Evolutionary conservation across 139 green algal species (phyloP).

Genomic region (Micractinium sp.): DNA sequence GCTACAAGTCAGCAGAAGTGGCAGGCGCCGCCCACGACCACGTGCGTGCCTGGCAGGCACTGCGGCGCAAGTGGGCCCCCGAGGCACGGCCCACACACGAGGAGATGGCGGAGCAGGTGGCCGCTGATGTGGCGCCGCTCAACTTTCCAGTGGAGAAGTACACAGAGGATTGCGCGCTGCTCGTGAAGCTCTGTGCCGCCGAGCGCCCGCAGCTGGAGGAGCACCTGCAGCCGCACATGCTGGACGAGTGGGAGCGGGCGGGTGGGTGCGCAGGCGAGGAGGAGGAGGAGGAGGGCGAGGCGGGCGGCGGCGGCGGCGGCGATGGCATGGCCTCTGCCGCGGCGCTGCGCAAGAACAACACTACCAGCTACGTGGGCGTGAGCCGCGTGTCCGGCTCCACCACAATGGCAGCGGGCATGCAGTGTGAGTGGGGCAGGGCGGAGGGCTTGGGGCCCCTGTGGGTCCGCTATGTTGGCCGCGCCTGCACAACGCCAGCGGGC

Average conservation of each 20-base stretch:
- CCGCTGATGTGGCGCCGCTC: neutral
- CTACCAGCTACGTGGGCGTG: conserved; percentile 4
- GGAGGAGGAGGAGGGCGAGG: neutral
- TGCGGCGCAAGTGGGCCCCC: neutral
- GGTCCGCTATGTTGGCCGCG: too few relatives aligned
- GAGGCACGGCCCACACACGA: too few relatives aligned
- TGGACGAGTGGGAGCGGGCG: neutral
- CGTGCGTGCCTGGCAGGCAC: neutral
- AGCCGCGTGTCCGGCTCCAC: neutral
- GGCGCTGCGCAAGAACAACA: conserved; percentile 16
- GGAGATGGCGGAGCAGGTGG: neutral
- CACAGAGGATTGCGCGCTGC: neutral
- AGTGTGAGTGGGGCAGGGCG: neutral
- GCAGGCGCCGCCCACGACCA: conserved; percentile 18
- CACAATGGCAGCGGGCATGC: neutral
- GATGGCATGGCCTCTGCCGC: neutral
- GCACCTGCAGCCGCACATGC: neutral
- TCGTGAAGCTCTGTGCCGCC: conserved; percentile 1
- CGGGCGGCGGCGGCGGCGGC: neutral
- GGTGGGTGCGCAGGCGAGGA: neutral
- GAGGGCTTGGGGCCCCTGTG: too few relatives aligned
- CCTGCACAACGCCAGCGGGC: too few relatives aligned
- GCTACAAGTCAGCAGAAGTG: neutral
- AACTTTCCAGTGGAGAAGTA: neutral
- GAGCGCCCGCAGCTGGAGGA: neutral